Evolutionary conservation across 73 alveolate species (phyloP), one percentile per base, ranked within the genome.

Genomic region (Paramecium tetraurelia): DNA sequence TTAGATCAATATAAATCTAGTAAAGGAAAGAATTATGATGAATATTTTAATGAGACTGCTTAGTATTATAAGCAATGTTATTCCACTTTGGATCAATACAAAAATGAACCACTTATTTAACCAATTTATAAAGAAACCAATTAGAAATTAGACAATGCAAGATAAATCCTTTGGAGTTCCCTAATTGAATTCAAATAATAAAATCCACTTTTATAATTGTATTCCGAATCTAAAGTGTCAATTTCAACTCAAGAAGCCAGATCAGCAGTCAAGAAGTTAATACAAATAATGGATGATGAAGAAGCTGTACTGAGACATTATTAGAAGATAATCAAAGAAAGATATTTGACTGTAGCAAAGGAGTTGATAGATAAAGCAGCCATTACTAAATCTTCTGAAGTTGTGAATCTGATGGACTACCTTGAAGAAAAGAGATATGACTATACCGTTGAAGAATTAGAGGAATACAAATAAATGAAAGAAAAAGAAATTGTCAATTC

Each of bases 81-180:
- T 59, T 43, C 84, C 21, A 86, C 59, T 18, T 46, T 86, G 18
- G 93, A 86, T n/a, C 31, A 35, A 40, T 41, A 63, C 43, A 63
- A 86, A 68, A 77, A 86, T 38, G 93, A 86, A 21, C 87, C 86
- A 59, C 88, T 86, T 22, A 59, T 86, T 20, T 43, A 86, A 77
- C 93, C 93, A 16, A 86, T 86, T 41, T 86, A 59, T 68, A 86
- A 63, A 86, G 93, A 86, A 22, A 63, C 93, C 4, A 86, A 63
- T 33, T 72, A 86, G 41, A 86, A 86, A 63, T 72, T 86, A 24
- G 93, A 86, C 4, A 58, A 63, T 21, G 43, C 58, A 20, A 86
- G 93, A 40, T 41, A 77, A 21, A 69, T 86, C 40, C 46, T 86
- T 29, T 86, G 93, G 93, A 86, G 63, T 40, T 41, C 85, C 40